Conservation (phyloP, 2,329 filamentous ascomycete genomes). For the Grosmannia huntii region DNA sequence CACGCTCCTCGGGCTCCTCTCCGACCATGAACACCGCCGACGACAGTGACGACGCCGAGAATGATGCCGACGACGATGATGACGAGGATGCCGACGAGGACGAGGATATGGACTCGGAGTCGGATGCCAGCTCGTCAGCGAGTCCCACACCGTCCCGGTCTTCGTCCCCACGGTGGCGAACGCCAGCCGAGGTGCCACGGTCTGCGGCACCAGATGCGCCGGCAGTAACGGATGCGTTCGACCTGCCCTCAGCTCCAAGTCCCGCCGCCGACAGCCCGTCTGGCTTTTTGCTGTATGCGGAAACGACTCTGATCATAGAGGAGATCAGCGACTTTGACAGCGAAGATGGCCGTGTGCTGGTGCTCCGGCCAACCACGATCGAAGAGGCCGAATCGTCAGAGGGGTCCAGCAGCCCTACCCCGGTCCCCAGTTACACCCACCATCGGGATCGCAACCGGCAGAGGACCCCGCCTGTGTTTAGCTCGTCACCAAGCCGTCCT, state of each 20-base stretch:
- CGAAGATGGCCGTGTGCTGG: constrained; percentile 27
- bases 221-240: neutral
- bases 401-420: neutral
- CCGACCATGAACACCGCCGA: neutral
- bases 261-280: neutral
- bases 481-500: constrained; percentile 5
- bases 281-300: neutral
- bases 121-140: constrained; percentile 7
- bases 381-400: constrained; percentile 24
- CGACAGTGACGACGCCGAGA: neutral
- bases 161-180: neutral
- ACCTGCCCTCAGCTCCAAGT: neutral
- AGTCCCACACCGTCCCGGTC: neutral
- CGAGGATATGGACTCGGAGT: constrained; percentile 10
- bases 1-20: constrained; percentile 21
- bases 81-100: constrained; percentile 4
- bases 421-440: neutral
- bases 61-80: neutral
- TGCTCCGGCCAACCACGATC: constrained; percentile 32
- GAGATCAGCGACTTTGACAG: constrained; percentile 32
- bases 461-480: neutral
- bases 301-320: constrained; percentile 27
- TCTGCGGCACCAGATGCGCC: neutral
- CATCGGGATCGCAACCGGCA: neutral
- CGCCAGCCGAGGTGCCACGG: neutral